These are phyloP conservation scores for Rhytidiadelphus loreus DNA, from an alignment of 225 moss, liverwort and hornwort species.

Conservation along the genomic window DNA sequence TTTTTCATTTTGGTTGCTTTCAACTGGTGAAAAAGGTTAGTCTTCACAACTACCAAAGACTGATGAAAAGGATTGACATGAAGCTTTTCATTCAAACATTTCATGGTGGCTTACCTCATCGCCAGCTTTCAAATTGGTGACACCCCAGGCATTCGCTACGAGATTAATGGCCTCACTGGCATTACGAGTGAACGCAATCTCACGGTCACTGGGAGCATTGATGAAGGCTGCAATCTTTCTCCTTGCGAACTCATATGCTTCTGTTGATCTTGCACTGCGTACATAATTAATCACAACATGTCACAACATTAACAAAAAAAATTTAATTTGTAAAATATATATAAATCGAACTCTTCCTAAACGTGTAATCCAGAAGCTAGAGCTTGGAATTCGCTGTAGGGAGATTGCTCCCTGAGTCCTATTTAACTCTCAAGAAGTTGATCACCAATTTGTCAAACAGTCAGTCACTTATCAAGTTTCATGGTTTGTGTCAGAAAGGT, in stretches of 20 bases:
- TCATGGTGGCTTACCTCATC: conserved; percentile 40
- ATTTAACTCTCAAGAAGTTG: neutral
- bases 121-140: conserved; percentile 53
- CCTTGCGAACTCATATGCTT: conserved; percentile 67
- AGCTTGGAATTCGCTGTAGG: neutral
- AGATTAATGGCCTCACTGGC: conserved; percentile 90
- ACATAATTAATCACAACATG: neutral
- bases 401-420: neutral
- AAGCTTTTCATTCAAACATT: neutral
- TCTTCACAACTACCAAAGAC: neutral
- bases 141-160: conserved; percentile 69
- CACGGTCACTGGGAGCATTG: conserved; percentile 54
- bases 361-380: neutral
- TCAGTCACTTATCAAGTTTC: neutral
- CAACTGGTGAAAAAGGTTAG: neutral
- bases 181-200: conserved; percentile 75
- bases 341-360: neutral
- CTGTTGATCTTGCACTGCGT: conserved; percentile 70
- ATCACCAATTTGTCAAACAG: neutral
- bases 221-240: conserved; percentile 63
- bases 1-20: neutral
- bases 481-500: too few relatives aligned
- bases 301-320: neutral
- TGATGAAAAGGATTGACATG: neutral
- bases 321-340: neutral